Conservation (phyloP, 129 eudicot genomes). For the Arctium lappa region DNA sequence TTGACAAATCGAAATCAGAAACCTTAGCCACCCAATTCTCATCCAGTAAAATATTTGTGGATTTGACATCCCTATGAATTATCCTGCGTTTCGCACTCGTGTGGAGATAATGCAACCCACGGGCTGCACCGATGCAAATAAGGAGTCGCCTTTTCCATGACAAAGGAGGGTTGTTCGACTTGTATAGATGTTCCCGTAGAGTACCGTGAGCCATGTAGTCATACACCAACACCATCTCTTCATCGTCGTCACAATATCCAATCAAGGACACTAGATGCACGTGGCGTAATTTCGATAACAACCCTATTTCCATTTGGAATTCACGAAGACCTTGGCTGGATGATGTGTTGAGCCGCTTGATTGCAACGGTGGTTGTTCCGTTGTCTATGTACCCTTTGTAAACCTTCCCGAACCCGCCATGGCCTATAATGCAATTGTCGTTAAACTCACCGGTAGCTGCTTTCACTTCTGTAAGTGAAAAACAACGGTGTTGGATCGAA, state of each 20-base stretch:
- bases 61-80: conserved; percentile 52
- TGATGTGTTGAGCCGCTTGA: conserved; percentile 38
- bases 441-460: conserved; percentile 36
- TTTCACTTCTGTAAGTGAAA: conserved; percentile 34
- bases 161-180: conserved; percentile 30
- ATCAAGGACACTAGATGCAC: conserved; percentile 50
- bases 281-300: conserved; percentile 43
- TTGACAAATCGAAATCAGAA: conserved; percentile 53
- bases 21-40: conserved; percentile 60
- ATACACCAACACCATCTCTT: conserved; percentile 46
- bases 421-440: conserved; percentile 24
- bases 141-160: conserved; percentile 47
- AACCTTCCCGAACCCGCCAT: conserved; percentile 51
- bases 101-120: conserved; percentile 51
- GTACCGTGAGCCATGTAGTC: conserved; percentile 53
- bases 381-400: conserved; percentile 45
- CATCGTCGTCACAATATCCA: conserved; percentile 43
- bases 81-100: conserved; percentile 34
- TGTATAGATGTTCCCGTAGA: conserved; percentile 39
- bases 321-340: conserved; percentile 41
- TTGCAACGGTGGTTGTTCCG: conserved; percentile 28
- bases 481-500: no score
- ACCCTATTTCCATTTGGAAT: conserved; percentile 40
- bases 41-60: conserved; percentile 48
- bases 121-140: conserved; percentile 57